Base-by-base conservation (phyloP, 2,329 filamentous ascomycete genomes). In the Xylariaceae sp. region DNA sequence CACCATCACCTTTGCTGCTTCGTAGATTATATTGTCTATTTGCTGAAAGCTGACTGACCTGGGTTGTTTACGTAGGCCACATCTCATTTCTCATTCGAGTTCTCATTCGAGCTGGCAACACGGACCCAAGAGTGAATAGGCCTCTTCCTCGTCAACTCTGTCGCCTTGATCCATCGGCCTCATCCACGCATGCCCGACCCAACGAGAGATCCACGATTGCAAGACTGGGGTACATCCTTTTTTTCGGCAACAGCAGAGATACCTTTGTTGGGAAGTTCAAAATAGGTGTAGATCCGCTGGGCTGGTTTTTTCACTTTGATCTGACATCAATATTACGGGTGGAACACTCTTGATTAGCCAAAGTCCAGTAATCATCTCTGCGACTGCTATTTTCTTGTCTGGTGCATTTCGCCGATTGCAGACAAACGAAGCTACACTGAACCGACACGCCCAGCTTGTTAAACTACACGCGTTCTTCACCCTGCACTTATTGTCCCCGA, bases 31-130 rank as follows among this genome's bases (percentile, higher is more conserved):
- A 26, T 26, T 26, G 56, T 48, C 21, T 40, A 26, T 14, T 50
- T 41, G 7, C 32, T 20, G 4, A 46, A 20, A 56, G 45, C 60
- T 62, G 50, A 62, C 60, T 20, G 57, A 50, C 48, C 40, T 19
- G 6, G 48, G 51, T 48, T 50, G 43, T 20, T 50, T 26, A 14
- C 32, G 20, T 44, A 58, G 52, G 57, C 42, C 45, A 23, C 48
- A 7, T 49, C 41, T 43, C 32, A 23, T 23, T 45, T 48, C 20
- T 7, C 56, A 40, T 44, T 52, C 48, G n/a, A n/a, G n/a, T 51
- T 48, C 40, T 44, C 48, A 45, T 45, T 47, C 41, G 21, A 43
- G 10, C 29, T 14, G 14, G 26, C 26, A 29, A 29, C 26, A 10
- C 26, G 26, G 26, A 29, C 10, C 6, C 32, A 37, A 16, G 14